phyloP scores from a whole-genome alignment of 2,329 filamentous ascomycete species.

The Zymoseptoria crescenta region DNA sequence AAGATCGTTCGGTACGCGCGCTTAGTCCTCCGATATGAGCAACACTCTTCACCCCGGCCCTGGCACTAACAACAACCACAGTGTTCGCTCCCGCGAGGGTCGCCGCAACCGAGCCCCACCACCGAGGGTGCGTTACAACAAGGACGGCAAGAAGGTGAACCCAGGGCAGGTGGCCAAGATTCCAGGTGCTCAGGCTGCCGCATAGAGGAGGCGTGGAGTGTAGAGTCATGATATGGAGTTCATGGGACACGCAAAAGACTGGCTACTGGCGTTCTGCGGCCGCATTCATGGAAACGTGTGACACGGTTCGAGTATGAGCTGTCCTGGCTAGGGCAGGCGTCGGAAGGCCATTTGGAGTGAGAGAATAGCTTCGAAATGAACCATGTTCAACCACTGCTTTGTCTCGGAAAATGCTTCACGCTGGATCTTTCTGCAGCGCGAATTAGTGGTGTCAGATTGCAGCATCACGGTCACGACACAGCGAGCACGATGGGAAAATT shows the following conservation, averaged over 20 bases:
- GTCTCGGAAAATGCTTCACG: neutral
- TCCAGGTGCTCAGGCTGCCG: conserved; percentile 29
- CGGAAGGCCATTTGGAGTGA: conserved; percentile 4
- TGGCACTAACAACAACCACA: conserved; percentile 35
- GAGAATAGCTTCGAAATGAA: conserved; percentile 20
- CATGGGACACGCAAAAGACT: conserved; percentile 1
- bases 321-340: neutral
- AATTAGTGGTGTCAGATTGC: neutral
- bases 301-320: neutral
- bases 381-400: conserved; percentile 5
- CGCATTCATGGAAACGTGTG: neutral
- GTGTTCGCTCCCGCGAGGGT: conserved; percentile 93
- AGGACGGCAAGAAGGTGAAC: conserved; percentile 99
- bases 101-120: conserved; percentile 98
- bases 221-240: conserved; percentile 4
- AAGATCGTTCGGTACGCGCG: conserved; percentile 97
- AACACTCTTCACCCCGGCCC: neutral
- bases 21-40: conserved; percentile 22
- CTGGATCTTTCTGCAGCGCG: neutral
- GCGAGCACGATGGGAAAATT: neutral
- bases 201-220: neutral
- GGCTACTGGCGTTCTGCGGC: conserved; percentile 2
- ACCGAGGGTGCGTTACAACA: conserved; percentile 98
- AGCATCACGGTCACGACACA: neutral
- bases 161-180: conserved; percentile 71